phyloP scores from a whole-genome alignment of 129 eudicot species.

The Calendula officinalis region DNA sequence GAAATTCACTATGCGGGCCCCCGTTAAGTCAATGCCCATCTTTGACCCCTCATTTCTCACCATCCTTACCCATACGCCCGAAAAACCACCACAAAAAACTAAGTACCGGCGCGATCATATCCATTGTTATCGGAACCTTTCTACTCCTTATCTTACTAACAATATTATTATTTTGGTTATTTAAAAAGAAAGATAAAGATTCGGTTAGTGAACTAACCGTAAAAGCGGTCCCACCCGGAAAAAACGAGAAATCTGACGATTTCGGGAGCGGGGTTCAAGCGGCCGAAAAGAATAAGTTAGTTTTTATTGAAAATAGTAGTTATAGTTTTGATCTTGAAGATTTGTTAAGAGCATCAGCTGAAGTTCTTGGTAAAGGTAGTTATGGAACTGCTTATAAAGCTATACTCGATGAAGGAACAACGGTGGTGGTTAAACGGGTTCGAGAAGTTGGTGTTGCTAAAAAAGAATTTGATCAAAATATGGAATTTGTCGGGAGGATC shows the following conservation, averaged over 20 bases:
- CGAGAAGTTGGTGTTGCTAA: slow-evolving; percentile 65
- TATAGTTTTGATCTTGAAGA: slow-evolving; percentile 91
- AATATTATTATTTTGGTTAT: slow-evolving; percentile 40
- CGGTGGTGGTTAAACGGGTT: slow-evolving; percentile 83
- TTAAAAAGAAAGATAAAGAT: slow-evolving; percentile 46
- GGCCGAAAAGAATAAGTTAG: slow-evolving; percentile 77
- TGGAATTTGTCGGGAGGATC: slow-evolving; percentile 62
- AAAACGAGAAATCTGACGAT: slow-evolving; percentile 62
- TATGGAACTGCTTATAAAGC: slow-evolving; percentile 89
- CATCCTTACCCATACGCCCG: slow-evolving; percentile 26
- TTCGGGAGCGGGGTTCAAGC: slow-evolving; percentile 91
- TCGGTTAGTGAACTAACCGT: slow-evolving; percentile 38
- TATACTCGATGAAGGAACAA: slow-evolving; percentile 70
- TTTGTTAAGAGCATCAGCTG: slow-evolving; percentile 90
- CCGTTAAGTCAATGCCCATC: slow-evolving; percentile 53
- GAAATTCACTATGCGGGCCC: slow-evolving; percentile 70
- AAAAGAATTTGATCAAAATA: slow-evolving; percentile 83
- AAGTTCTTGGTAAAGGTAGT: slow-evolving; percentile 92
- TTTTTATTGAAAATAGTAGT: slow-evolving; percentile 67
- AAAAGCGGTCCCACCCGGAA: slow-evolving; percentile 49
- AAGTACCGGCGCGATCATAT: slow-evolving; percentile 44
- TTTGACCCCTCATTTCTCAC: slow-evolving; percentile 16
- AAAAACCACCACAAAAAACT: slow-evolving; percentile 43
- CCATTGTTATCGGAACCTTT: slow-evolving; percentile 48
- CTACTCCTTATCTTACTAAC: slow-evolving; percentile 37